phyloP scores from a whole-genome alignment of 441 rosid genomes.

The Adansonia gregorii region DNA sequence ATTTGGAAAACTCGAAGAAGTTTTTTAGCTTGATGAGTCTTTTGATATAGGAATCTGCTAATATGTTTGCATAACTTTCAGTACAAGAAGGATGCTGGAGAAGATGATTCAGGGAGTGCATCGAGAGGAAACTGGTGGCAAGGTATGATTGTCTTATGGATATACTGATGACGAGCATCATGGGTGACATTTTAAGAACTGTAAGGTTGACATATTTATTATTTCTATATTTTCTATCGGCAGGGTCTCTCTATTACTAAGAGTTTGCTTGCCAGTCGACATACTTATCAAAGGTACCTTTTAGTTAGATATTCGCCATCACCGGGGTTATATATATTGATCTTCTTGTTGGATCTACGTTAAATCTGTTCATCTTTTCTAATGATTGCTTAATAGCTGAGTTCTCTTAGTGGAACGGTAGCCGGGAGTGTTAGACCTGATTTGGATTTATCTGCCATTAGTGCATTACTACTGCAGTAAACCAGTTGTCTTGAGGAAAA shows the following conservation, averaged over 20 bases:
- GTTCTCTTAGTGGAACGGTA: not conserved
- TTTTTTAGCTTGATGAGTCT: not conserved
- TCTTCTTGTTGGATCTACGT: not conserved
- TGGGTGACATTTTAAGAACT: not conserved
- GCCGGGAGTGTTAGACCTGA: not conserved
- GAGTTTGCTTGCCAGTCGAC: slow-evolving; percentile 21
- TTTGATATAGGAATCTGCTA: slow-evolving; percentile 22
- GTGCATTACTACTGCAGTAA: not conserved
- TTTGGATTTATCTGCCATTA: not conserved
- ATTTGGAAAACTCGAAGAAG: not conserved
- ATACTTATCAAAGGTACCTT: slow-evolving; percentile 38
- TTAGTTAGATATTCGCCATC: not conserved
- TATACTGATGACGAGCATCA: not conserved
- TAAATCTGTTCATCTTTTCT: not conserved
- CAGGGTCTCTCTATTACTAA: slow-evolving; percentile 69
- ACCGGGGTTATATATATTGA: not conserved
- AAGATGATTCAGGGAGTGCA: slow-evolving; percentile 80
- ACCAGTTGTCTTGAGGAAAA: not conserved
- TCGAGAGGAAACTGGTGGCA: slow-evolving; percentile 96
- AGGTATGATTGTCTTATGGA: slow-evolving; percentile 44
- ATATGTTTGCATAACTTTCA: slow-evolving; percentile 29
- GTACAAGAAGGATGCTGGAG: slow-evolving; percentile 67
- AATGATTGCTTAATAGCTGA: not conserved
- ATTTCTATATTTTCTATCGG: slow-evolving; percentile 4
- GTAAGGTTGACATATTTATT: slow-evolving; percentile 4